Percentiles rank a stretch among this genome's conserved stretches.
Evolutionary conservation across 306 rosid species (phyloP).

Genomic region (Biancaea sappan): DNA sequence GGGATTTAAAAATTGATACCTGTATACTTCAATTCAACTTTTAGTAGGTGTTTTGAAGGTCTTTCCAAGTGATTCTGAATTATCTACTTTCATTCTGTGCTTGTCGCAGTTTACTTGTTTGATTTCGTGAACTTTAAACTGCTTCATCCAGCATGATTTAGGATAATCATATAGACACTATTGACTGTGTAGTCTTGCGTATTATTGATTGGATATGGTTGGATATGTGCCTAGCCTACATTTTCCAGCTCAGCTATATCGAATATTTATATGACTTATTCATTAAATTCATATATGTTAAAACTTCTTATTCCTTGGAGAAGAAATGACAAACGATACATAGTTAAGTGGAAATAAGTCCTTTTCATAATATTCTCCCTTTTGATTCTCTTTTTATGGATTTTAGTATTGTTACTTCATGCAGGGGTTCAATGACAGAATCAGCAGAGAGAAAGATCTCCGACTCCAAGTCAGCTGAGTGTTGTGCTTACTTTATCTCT

Average conservation of each 20-base stretch:
- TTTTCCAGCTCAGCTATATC: neutral
- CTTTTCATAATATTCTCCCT: neutral
- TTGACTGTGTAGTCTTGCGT: neutral
- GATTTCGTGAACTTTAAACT: neutral
- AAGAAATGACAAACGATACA: neutral
- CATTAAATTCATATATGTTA: neutral
- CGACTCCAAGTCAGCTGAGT: neutral
- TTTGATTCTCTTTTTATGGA: neutral
- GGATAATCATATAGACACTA: neutral
- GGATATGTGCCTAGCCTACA: neutral
- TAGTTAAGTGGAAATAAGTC: neutral
- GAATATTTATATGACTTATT: neutral
- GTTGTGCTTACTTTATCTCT: neutral
- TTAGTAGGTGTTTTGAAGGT: neutral
- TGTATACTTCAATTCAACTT: neutral
- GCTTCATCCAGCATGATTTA: neutral
- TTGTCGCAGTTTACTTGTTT: neutral
- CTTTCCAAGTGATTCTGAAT: neutral
- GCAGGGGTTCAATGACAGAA: constrained; percentile 34
- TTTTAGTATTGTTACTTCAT: constrained; percentile 29
- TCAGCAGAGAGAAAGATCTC: neutral
- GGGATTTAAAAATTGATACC: neutral
- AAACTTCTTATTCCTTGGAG: neutral
- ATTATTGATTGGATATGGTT: neutral
- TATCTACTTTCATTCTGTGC: neutral